Base-by-base conservation (phyloP, 1,139 yeast species). In the Yamadazyma spencermartinsiae region DNA sequence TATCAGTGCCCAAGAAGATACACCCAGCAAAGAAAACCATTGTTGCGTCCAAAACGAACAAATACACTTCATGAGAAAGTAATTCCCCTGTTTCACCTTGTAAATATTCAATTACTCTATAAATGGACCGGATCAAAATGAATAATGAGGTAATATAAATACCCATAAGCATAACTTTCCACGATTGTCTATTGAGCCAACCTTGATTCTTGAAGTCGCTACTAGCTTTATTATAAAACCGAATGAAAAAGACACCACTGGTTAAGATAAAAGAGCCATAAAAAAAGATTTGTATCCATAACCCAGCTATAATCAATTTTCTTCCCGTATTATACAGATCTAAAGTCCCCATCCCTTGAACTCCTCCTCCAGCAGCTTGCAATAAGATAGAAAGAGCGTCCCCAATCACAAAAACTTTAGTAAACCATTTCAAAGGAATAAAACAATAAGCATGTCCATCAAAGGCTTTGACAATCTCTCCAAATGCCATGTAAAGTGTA, bases 351-450 rank as follows among this genome's bases (percentile, higher is more conserved):
- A 32, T 23, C 8, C 63, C 57, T 55, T 61, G 56, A 30, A 69
- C 34, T 6, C 75, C 76, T 31, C 73, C 77, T 12, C 78, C 78
- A 13, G 59, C 60, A 13, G 60, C 66, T 49, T 73, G 79, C 34
- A 71, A 35, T 9, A 68, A 40, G 41, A 73, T 62, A 30, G 73
- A 63, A 12, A 60, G 11, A 14, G 71, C 55, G 54, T 73, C 79
- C 25, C 76, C 75, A 16, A 50, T 23, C n/a, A 73, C 74, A 54
- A 72, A 73, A 16, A 67, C 46, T 16, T 56, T 52, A n/a, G 76
- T 69, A 34, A 63, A 52, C 40, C 51, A 58, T 35, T 53, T 55
- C 3, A 60, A 42, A 3, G 63, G 60, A 35, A 71, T 54, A 4
- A 66, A 42, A 28, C 65, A 60, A 29, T 52, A 42, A 4, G 46